phyloP scores from a whole-genome alignment of 2,329 filamentous ascomycete genomes.

The Colletotrichum abscissum region DNA sequence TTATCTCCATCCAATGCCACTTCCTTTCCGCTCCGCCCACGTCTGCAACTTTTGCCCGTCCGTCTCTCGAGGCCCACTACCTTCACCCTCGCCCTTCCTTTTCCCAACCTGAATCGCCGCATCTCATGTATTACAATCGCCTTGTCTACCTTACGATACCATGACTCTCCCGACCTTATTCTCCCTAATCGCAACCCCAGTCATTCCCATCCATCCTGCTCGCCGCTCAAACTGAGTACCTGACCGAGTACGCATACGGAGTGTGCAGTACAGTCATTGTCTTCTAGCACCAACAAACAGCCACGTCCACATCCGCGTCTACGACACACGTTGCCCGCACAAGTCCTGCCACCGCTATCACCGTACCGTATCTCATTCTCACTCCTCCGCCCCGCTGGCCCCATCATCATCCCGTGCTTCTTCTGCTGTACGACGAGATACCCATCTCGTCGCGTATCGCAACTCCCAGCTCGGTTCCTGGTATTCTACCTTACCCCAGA shows the following conservation, averaged over 20 bases:
- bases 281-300: background rate
- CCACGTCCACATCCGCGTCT: background rate
- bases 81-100: background rate
- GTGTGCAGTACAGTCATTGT: background rate
- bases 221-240: background rate
- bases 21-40: conserved; percentile 5
- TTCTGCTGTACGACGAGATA: background rate
- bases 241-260: background rate
- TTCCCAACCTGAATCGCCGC: conserved; percentile 9
- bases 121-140: conserved; percentile 11
- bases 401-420: conserved; percentile 1
- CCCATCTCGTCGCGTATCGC: background rate
- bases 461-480: conserved; percentile 9
- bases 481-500: conserved; percentile 1
- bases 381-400: background rate
- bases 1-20: conserved; percentile 21
- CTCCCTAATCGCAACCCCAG: background rate
- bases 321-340: background rate
- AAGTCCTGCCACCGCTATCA: background rate
- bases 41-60: background rate
- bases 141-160: background rate
- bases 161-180: background rate
- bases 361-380: background rate
- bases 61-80: background rate
- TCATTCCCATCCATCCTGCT: background rate